A percentile compares a stretch with the other conserved stretches of the same genome.
Conservation (phyloP, 805 yeast genomes). For the Saccharomycopsis fibuligera region DNA sequence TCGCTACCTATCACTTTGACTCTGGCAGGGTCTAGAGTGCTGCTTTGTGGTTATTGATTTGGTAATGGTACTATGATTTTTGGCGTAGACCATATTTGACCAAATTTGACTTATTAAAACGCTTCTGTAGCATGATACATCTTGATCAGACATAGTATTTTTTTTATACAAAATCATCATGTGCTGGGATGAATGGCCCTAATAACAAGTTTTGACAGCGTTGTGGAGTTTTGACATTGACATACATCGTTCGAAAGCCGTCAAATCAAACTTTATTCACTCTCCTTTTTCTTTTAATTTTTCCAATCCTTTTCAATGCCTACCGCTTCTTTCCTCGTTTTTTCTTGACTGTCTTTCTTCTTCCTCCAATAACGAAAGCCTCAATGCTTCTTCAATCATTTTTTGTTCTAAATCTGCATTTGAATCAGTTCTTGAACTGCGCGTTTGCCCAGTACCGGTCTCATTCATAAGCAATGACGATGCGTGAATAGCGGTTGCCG, state of each 20-base stretch:
- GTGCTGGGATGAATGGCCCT: background rate
- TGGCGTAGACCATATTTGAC: too few relatives aligned
- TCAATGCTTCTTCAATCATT: conserved; percentile 80
- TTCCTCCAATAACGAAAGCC: conserved; percentile 66
- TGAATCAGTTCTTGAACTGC: conserved; percentile 23
- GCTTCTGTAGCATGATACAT: too few relatives aligned
- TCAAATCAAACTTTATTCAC: background rate
- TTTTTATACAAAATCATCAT: too few relatives aligned
- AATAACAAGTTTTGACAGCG: background rate
- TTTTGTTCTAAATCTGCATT: conserved; percentile 52
- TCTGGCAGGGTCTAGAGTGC: too few relatives aligned
- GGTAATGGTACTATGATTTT: too few relatives aligned
- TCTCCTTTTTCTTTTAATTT: background rate
- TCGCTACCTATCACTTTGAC: too few relatives aligned
- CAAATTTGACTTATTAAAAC: too few relatives aligned
- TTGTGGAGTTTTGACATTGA: background rate
- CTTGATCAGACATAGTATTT: too few relatives aligned
- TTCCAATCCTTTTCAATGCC: background rate
- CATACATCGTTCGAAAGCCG: background rate
- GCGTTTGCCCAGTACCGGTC: conserved; percentile 14
- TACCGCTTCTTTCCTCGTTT: background rate
- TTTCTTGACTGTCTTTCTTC: conserved; percentile 40
- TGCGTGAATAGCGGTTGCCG: conserved; percentile 91
- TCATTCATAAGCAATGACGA: conserved; percentile 46
- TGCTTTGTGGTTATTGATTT: too few relatives aligned